A percentile compares a stretch with the other conserved stretches of the same genome.
phyloP scores from a whole-genome alignment of 805 yeast genomes.

The Candida qinlingensis region DNA sequence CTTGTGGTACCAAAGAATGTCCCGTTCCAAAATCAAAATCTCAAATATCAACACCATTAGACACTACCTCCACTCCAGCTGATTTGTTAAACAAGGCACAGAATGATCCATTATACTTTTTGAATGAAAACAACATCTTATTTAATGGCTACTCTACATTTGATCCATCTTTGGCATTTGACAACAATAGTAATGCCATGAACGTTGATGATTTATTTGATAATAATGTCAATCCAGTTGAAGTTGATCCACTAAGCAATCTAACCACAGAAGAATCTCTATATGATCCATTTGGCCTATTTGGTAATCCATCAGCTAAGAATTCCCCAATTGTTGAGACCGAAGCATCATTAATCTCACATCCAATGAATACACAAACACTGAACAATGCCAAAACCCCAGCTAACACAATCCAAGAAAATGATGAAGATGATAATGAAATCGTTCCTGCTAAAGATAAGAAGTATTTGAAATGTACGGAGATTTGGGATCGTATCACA shows the following conservation, averaged over 20 bases:
- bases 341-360: background rate
- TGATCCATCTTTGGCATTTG: slow-evolving; percentile 51
- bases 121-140: slow-evolving; percentile 28
- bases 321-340: slow-evolving; percentile 11
- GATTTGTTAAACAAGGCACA: slow-evolving; percentile 1
- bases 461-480: slow-evolving; percentile 70
- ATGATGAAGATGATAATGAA: slow-evolving; percentile 25
- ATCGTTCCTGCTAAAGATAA: slow-evolving; percentile 68
- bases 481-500: slow-evolving; percentile 94
- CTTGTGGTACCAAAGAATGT: slow-evolving; percentile 71
- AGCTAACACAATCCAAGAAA: slow-evolving; percentile 2
- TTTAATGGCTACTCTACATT: slow-evolving; percentile 29
- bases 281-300: slow-evolving; percentile 46
- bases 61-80: background rate
- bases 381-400: background rate
- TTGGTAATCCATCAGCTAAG: slow-evolving; percentile 7
- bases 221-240: slow-evolving; percentile 7
- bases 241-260: slow-evolving; percentile 34
- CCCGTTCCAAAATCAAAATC: slow-evolving; percentile 52
- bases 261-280: slow-evolving; percentile 52
- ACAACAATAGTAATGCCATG: slow-evolving; percentile 7
- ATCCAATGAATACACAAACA: no score
- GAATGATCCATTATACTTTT: slow-evolving; percentile 42
- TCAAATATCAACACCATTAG: slow-evolving; percentile 8
- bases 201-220: slow-evolving; percentile 9